Base-by-base conservation (phyloP, 164 flowering plant species). In the Tetracentron sinense region DNA sequence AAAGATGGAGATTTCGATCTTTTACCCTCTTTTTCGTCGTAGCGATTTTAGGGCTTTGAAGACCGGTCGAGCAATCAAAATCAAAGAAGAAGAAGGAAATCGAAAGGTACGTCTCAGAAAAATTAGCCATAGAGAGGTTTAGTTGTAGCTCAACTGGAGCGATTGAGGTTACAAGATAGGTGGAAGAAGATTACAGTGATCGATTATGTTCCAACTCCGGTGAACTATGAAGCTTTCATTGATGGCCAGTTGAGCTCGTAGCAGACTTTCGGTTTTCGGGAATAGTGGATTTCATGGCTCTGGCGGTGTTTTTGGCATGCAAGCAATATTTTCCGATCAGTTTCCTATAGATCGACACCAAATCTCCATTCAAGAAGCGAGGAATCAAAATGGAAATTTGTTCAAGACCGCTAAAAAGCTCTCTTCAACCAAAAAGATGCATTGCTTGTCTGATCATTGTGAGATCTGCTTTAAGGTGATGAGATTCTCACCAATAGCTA, bases 131-230 rank as follows among this genome's bases (percentile, higher is more conserved):
- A 76, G 72, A 72, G 95, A 67, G 95, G 95, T 0, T 64, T 86
- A 68, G 95, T 91, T 0, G 86, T 88, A 21, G 91, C 81, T 0
- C 80, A 83, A 65, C 85, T 88, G 0, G 89, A 88, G 73, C 73
- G 79, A 27, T 64, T 84, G 20, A 74, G 82, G n/a, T n/a, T n/a
- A n/a, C n/a, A n/a, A n/a, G n/a, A n/a, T n/a, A n/a, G n/a, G n/a
- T n/a, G n/a, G n/a, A 79, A 68, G 72, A 69, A 67, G 48, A 63
- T 75, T 54, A 49, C 77, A 0, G 76, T 75, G 28, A 29, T 49
- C 35, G 59, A 61, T 29, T 48, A 49, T 20, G 25, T 26, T n/a
- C 61, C 20, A 19, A 7, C 55, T 3, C 49, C 64, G 20, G 5
- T 22, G 17, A 54, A 12, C 56, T 23, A 26, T 20, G 30, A 8